A percentile compares a stretch with the other conserved stretches of the same genome.
Evolutionary conservation across 2,329 filamentous ascomycete genomes (phyloP).

Genomic region (Pyrenochaeta sp.): DNA sequence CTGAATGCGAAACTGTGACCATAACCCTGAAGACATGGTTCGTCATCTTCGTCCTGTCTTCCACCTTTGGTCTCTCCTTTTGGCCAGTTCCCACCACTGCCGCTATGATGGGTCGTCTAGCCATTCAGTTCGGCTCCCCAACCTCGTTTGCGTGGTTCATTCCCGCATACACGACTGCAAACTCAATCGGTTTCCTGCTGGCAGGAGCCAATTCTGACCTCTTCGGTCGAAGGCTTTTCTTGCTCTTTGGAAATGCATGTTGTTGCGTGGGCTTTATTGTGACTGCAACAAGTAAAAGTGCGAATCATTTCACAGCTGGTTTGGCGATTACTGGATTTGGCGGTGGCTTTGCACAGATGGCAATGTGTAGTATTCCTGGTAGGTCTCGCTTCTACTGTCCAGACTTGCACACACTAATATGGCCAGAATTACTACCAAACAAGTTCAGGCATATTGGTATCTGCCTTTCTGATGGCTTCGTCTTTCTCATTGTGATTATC

Average conservation of each 20-base stretch:
- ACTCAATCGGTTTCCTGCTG: constrained; percentile 30
- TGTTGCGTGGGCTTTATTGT: constrained; percentile 49
- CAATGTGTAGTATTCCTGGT: constrained; percentile 58
- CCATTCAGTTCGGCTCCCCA: constrained; percentile 21
- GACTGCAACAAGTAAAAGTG: constrained; percentile 40
- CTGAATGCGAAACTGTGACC: constrained; percentile 19
- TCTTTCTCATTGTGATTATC: constrained; percentile 59
- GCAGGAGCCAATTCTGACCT: constrained; percentile 58
- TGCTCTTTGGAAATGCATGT: constrained; percentile 55
- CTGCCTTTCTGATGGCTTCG: constrained; percentile 47
- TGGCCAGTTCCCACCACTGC: constrained; percentile 40
- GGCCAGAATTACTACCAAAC: constrained; percentile 12
- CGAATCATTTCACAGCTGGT: constrained; percentile 52
- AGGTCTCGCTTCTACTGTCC: neutral
- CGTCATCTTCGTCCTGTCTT: constrained; percentile 37
- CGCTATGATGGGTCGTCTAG: constrained; percentile 28
- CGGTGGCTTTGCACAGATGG: constrained; percentile 55
- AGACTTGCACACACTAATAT: neutral
- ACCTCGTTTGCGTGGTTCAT: constrained; percentile 29
- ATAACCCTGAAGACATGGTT: constrained; percentile 39
- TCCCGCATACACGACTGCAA: constrained; percentile 34
- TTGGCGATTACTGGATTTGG: constrained; percentile 57
- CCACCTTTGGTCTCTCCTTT: constrained; percentile 38
- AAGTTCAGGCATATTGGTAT: constrained; percentile 16
- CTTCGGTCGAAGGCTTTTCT: constrained; percentile 58